Evolutionary conservation across 1,284 basidiomycete species (phyloP), one percentile per base, ranked within the genome.

Genomic region (Pulveroboletus sp.): DNA sequence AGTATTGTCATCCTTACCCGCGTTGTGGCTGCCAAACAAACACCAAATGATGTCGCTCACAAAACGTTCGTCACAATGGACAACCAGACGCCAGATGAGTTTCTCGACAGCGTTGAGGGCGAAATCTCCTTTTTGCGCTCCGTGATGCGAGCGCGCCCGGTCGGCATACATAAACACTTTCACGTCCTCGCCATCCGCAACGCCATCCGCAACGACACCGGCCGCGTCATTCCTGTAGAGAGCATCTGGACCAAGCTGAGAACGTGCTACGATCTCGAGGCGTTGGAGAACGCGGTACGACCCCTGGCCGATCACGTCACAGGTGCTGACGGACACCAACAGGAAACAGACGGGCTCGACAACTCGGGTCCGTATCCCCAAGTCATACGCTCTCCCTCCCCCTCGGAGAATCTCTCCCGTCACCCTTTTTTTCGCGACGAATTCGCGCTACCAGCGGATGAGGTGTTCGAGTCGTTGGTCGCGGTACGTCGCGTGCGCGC

Each of bases 101-200:
- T 88, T 65, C 81, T 92, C 26, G 80, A 87, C 67, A 85, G 82
- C 8, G 82, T 91, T 54, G 84, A 88, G 64, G 90, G 90, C 40
- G 91, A 92, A 72, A 89, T 91, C 43, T 80, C 87, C 6, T 88
- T 93, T 73, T 92, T 92, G 67, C 82, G 87, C 49, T 85, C 88
- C 3, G 77, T 91, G 40, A 90, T 87, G 81, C 85, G 86, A 46
- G 81, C 88, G 9, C 78, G 91, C 54, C 91, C 90, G 0, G 82
- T 92, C 54, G 91, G 90, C 48, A 83, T 88, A 40, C 87, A 92
- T 73, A 83, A 83, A 26, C 82, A 90, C 72, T 92, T 93, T 74
- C 89, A 92, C 67, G 76, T 89, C 64, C 76, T 93, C 56, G 80
- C 84, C 58, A 87, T 93, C 59, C 84, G 85, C 60, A 86, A 82